Evolutionary conservation across 2,329 filamentous ascomycete species (phyloP), one percentile per base, ranked within the genome.

Genomic region (Macroventuria anomochaeta): DNA sequence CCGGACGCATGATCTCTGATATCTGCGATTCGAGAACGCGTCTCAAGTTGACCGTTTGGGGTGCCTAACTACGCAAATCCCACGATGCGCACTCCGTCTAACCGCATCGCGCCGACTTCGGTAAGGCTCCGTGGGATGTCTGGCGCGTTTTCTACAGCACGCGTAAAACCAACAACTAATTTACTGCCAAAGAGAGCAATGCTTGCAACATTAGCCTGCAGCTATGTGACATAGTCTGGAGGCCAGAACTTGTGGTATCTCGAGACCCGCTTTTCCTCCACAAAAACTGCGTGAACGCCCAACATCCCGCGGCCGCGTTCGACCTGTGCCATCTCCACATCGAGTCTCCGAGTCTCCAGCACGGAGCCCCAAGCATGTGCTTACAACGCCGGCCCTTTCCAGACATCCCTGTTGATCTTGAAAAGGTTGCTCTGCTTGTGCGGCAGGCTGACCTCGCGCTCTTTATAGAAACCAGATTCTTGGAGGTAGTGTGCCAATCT

Each of bases 371-470:
- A 33, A 41, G 21, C 41, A 43, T 39, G 7, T 42, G 36, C 40
- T 64, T 54, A 71, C 50, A 71, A 50, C 7, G 61, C 61, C 38
- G 72, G 72, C 2, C 65, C 67, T 15, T 68, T 68, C 89, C 92
- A 97, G 17, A 82, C 84, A 61, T 96, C 92, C 55, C 93, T 82
- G 52, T 85, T 83, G 59, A 96, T 82, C 67, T 88, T 89, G 76
- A 96, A 89, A 57, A 93, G 82, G 75, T 93, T 96, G 6, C 91
- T 87, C 72, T 96, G 92, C 75, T 99, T 99, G 73, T 97, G 93
- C 1, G 92, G 88, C 60, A 99, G 92, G 1, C 87, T 84, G 43
- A 97, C 82, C 69, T 97, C 91, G 54, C 87, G 87, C 76, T 96
- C 90, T 69, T 91, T 95, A 61, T 88, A 86, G 71, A 97, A 99